phyloP scores from a whole-genome alignment of 2,329 filamentous ascomycete genomes.

The Penicillium sp. region DNA sequence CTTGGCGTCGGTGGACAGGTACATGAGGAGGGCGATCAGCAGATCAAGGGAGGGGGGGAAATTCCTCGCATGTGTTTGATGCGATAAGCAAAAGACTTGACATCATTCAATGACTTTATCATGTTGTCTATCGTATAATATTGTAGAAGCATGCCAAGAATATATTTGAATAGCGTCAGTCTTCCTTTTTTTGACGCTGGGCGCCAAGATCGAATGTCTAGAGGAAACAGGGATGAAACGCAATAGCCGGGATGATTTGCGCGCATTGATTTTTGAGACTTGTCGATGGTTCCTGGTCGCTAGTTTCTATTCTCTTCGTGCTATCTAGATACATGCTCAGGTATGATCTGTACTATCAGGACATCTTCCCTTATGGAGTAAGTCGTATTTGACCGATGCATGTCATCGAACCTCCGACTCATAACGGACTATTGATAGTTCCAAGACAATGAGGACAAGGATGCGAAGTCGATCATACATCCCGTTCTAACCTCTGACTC shows the following conservation, averaged over 20 bases:
- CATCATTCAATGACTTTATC: constrained; percentile 12
- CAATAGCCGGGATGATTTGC: constrained; percentile 1
- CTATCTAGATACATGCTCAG: background rate
- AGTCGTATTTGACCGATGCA: background rate
- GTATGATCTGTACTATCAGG: background rate
- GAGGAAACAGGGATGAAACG: constrained; percentile 1
- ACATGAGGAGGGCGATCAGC: constrained; percentile 11
- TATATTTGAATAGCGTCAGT: constrained; percentile 3
- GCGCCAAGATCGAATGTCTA: constrained; percentile 3
- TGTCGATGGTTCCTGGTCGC: background rate
- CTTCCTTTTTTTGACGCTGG: background rate
- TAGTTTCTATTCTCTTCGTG: background rate
- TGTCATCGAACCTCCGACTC: background rate
- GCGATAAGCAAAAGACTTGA: background rate
- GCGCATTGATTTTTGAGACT: constrained; percentile 3
- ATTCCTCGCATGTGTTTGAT: background rate
- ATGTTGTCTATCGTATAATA: background rate
- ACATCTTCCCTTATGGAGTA: background rate
- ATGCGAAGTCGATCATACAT: background rate
- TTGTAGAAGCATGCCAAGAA: background rate
- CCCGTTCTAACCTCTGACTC: background rate
- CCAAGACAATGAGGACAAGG: background rate
- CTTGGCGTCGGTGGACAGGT: constrained; percentile 23
- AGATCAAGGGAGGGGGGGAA: constrained; percentile 15
- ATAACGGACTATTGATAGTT: background rate